phyloP scores from a whole-genome alignment of 306 rosid genomes.

The Sicyos edulis region DNA sequence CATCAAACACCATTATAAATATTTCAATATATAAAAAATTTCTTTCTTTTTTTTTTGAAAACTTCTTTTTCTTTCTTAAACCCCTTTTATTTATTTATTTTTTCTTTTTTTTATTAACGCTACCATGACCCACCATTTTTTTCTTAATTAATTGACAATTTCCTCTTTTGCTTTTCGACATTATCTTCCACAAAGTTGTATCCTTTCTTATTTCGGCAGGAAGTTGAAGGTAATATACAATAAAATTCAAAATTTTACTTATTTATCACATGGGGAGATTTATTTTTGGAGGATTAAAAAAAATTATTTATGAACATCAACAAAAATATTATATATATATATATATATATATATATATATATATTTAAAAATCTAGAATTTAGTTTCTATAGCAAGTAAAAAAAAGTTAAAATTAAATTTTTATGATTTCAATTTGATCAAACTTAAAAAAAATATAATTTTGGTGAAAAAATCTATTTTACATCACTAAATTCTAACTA shows the following conservation, averaged over 20 bases:
- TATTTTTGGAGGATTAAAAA: background rate
- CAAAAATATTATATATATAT: no score
- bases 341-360: no score
- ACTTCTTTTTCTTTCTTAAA: background rate
- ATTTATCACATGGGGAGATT: background rate
- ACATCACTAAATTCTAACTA: no score
- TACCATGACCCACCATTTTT: background rate
- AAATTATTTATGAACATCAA: background rate
- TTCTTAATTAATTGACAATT: background rate
- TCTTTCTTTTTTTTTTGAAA: background rate
- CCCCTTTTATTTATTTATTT: background rate
- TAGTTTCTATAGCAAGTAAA: no score
- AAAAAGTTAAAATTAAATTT: no score
- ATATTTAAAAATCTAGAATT: no score
- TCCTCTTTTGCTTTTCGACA: background rate
- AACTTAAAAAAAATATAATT: no score
- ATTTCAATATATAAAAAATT: background rate
- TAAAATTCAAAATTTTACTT: background rate
- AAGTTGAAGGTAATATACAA: background rate
- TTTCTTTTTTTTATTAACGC: background rate
- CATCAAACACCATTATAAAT: background rate
- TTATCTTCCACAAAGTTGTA: background rate
- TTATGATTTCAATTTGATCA: no score
- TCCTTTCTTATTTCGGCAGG: background rate
- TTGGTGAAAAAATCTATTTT: no score